Evolutionary conservation across 2,329 filamentous ascomycete species (phyloP), one percentile per base, ranked within the genome.

Genomic region (Alternaria panax): DNA sequence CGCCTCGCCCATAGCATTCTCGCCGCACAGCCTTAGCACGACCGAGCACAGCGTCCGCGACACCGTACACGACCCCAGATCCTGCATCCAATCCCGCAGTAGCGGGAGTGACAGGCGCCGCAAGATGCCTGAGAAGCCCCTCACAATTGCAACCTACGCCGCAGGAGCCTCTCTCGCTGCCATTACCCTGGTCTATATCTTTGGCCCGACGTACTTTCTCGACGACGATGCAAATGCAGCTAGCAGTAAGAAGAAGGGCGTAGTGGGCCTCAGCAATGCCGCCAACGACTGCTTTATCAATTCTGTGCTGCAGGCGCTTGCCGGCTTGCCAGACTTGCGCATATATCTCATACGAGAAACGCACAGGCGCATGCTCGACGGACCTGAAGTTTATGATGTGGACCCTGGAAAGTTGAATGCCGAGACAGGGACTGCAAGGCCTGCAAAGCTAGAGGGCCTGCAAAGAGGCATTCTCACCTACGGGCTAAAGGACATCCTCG

Each of bases 161-260:
- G 95, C 94, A 60, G 94, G 94, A 70, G 95, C 94, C 61, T 97
- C 93, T 54, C 90, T 99, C 64, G 95, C 95, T 56, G 95, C 95
- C 63, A 92, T 96, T 64, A 94, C 95, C 30, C 87, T 98, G 58
- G 92, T 98, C 77, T 99, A 98, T 80, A 94, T 98, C 70, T 98
- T 99, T 80, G 93, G 90, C 8, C 95, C 95, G n/a, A 98, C 93
- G 52, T 98, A 94, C 79, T 92, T 96, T 71, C 90, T 98, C 77
- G 94, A 99, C 80, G 88, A 90, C 74, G 91, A 95, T 57, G 86
- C 89, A 58, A 91, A 95, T 59, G 86, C 89, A 62, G 86, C 85
- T 55, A 81, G 81, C 63, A 60, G 51, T 40, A 88, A 90, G 68
- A 88, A 91, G 69, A 94, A 92, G 75, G 91, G 92, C 59, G 92